These are phyloP conservation scores for Gracilaria caudata DNA, from an alignment of 23 red algal species.

Conservation along the genomic window DNA sequence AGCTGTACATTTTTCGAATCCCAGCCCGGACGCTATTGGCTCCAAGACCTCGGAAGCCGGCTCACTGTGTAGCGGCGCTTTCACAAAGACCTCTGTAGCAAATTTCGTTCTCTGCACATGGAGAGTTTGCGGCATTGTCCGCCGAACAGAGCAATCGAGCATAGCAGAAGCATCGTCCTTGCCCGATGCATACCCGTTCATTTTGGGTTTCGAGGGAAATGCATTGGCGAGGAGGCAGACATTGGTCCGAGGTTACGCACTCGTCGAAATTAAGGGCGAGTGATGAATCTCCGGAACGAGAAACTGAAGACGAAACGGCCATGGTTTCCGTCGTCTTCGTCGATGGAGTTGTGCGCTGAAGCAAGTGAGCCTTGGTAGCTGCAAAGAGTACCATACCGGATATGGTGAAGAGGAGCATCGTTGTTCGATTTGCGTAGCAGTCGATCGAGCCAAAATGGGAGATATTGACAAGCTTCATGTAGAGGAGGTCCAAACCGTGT, in stretches of 20 bases:
- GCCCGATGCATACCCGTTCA: neutral
- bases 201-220: neutral
- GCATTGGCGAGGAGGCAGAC: neutral
- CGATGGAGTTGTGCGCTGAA: no score
- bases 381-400: no score
- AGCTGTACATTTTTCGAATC: neutral
- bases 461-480: no score
- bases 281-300: no score
- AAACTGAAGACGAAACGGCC: no score
- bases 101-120: neutral
- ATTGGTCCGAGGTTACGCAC: neutral
- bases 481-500: no score
- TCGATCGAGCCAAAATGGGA: no score
- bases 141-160: neutral
- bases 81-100: neutral
- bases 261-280: conserved; percentile 5
- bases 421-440: no score
- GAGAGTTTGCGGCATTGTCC: neutral
- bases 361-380: no score
- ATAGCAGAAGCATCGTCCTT: neutral
- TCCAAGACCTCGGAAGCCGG: neutral
- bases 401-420: no score
- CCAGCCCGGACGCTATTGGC: neutral
- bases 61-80: neutral
- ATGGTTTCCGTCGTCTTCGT: no score